Conservation (phyloP, 2,329 filamentous ascomycete species). For the Thelonectria olida region DNA sequence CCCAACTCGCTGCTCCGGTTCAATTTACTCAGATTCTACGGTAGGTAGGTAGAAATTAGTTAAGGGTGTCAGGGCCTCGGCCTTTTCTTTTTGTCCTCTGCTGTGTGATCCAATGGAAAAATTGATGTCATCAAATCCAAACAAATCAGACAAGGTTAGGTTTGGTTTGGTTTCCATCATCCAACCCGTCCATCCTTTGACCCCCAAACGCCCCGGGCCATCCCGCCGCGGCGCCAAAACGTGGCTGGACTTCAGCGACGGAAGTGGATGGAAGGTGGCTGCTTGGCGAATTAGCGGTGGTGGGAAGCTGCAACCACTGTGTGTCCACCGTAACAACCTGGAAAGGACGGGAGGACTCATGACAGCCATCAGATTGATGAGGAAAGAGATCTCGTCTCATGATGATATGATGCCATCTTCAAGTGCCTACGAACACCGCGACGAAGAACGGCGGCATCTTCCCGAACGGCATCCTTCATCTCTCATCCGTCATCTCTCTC, state of each 20-base stretch:
- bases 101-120: no score
- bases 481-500: no score
- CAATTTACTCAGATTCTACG: no score
- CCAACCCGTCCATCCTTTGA: no score
- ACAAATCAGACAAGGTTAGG: no score
- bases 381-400: slow-evolving; percentile 5
- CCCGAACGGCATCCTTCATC: background rate
- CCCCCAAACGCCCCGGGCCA: slow-evolving; percentile 34
- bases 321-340: background rate
- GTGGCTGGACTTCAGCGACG: no score
- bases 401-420: slow-evolving; percentile 11
- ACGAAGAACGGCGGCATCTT: background rate
- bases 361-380: background rate
- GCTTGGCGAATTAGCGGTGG: slow-evolving; percentile 2
- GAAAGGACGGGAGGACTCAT: background rate
- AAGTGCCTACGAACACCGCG: background rate
- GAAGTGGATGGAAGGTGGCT: background rate
- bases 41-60: no score
- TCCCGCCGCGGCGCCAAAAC: slow-evolving; percentile 36
- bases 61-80: no score
- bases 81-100: no score
- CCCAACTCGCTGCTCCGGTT: no score
- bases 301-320: slow-evolving; percentile 14
- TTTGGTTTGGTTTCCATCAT: no score
- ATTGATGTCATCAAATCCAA: no score